Evolutionary conservation across 768 basidiomycete genomes (phyloP), one percentile per base, ranked within the genome.

Genomic region (Mycena epipterygia): DNA sequence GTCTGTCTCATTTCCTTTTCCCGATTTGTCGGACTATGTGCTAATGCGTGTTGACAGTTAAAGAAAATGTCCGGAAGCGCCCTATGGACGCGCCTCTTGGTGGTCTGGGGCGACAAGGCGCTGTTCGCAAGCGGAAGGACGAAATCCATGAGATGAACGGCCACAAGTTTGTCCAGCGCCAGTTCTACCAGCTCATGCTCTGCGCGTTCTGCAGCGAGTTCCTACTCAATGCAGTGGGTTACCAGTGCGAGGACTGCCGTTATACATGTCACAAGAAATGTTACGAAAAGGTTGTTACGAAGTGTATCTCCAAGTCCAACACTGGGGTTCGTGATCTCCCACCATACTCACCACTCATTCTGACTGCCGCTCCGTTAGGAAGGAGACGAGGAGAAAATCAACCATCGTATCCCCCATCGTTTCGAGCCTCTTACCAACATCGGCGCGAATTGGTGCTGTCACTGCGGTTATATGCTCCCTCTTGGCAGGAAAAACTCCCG

Each of bases 111-210:
- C 96, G 98, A 79, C 97, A 98, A 83, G 98, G 97, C 63, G 98
- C 98, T 68, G 91, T 99, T 74, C 93, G 97, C 78, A 98, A 98
- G 83, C 94, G 97, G 76, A 98, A 98, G 82, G 97, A 91, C 74
- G 97, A 99, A 84, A 93, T 99, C 4, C 96, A 97, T 84, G 97
- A 99, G 82, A 98, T 98, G 95, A 99, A 99, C 79, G 98, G 98
- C 14, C 98, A 99, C 85, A 95, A 98, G 81, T 99, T 99, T 79
- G 89, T 99, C 52, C 95, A 96, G 76, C 90, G 92, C 52, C 98
- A 99, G 82, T 99, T 99, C 86, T 99, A 98, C 81, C 97, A 98
- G 79, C 90, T 99, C 78, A 98, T 99, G 88, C 88, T 98, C 60
- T 99, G 98, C 79, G 98, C 98, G 4, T 95, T 98, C 82, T 99